Conservation (phyloP, 169 alveolate genomes). For the Cryptosporidium baileyi region DNA sequence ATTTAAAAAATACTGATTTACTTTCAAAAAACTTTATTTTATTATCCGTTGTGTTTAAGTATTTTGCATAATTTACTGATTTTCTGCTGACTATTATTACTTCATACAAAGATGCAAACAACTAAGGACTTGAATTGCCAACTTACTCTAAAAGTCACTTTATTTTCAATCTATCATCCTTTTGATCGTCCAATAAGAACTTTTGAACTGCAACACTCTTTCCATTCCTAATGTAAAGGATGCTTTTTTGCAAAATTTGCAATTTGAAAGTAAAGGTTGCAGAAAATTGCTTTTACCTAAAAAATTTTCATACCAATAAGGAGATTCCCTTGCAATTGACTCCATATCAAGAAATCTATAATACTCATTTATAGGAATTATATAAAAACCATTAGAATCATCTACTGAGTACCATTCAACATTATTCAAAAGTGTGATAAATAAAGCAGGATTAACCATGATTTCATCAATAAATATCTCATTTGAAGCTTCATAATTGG, state of each 20-base stretch:
- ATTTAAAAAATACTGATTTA: background rate
- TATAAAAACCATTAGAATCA: conserved; percentile 57
- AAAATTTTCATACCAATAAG: conserved; percentile 61
- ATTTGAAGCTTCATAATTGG: background rate
- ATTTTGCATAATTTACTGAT: no score
- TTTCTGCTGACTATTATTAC: background rate
- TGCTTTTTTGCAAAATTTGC: conserved; percentile 53
- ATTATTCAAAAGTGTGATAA: conserved; percentile 38
- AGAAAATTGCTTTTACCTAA: conserved; percentile 11
- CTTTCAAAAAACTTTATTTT: no score
- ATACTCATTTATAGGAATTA: conserved; percentile 58
- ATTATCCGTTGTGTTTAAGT: no score
- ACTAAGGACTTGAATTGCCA: background rate
- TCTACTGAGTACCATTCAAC: conserved; percentile 67
- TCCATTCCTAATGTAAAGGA: conserved; percentile 46
- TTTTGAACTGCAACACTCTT: conserved; percentile 34
- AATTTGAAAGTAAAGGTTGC: conserved; percentile 34
- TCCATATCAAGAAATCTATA: conserved; percentile 61
- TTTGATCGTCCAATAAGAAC: conserved; percentile 40
- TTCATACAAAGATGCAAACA: background rate
- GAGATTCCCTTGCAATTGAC: conserved; percentile 64
- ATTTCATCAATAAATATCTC: conserved; percentile 28
- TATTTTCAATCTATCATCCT: background rate
- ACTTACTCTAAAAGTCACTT: no score
- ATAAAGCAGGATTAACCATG: conserved; percentile 64